A percentile compares a stretch with the other conserved stretches of the same genome.
phyloP scores from a whole-genome alignment of 164 flowering plant genomes.

The Chimonanthus praecox region DNA sequence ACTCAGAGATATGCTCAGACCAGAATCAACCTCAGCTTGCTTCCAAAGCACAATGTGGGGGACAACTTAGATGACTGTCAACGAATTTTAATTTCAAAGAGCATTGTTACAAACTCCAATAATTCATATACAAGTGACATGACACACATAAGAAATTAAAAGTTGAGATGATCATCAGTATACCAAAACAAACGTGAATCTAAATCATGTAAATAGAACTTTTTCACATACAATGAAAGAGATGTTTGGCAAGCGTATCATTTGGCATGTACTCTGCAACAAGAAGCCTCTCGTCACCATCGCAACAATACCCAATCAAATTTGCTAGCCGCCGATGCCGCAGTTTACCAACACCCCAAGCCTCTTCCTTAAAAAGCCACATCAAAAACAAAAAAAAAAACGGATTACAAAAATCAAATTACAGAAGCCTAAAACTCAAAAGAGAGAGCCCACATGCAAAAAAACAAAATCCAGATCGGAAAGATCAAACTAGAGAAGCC shows the following conservation, averaged over 20 bases:
- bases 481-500: too few species aligned
- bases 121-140: not conserved
- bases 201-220: not conserved
- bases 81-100: not conserved
- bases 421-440: not conserved
- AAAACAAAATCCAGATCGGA: too few species aligned
- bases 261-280: conserved; percentile 99
- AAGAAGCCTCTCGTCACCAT: conserved; percentile 89
- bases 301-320: conserved; percentile 96
- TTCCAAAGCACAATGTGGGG: not conserved
- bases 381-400: not conserved
- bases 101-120: not conserved
- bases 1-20: not conserved
- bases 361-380: conserved; percentile 65
- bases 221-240: conserved; percentile 77
- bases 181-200: not conserved
- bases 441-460: not conserved
- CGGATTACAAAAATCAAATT: not conserved
- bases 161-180: not conserved
- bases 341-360: conserved; percentile 84
- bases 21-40: not conserved
- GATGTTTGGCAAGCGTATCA: conserved; percentile 93
- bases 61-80: not conserved
- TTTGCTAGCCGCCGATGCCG: conserved; percentile 75
- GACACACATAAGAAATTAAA: not conserved